A percentile compares a stretch with the other conserved stretches of the same genome.
phyloP scores from a whole-genome alignment of 2,329 filamentous ascomycete species.

The Alternaria infectoria region DNA sequence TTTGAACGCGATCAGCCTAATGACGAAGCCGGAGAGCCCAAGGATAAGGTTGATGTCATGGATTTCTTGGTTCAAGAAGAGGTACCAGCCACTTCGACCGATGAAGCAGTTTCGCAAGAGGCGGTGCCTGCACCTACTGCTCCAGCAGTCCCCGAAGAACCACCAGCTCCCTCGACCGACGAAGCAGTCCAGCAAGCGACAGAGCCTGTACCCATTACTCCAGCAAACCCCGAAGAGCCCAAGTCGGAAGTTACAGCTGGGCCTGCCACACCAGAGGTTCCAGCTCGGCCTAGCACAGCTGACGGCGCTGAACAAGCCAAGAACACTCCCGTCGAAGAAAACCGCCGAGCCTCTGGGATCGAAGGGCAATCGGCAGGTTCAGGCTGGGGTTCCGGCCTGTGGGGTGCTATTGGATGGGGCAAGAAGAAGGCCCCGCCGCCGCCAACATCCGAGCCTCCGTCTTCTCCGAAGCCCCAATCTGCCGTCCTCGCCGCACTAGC shows the following conservation, averaged over 20 bases:
- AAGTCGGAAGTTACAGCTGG: background rate
- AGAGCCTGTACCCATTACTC: background rate
- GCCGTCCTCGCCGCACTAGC: slow-evolving; percentile 14
- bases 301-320: slow-evolving; percentile 3
- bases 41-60: slow-evolving; percentile 16
- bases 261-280: background rate
- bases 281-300: slow-evolving; percentile 5
- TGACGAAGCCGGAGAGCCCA: slow-evolving; percentile 2
- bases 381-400: slow-evolving; percentile 34
- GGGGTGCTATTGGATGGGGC: slow-evolving; percentile 43
- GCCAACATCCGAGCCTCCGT: slow-evolving; percentile 12
- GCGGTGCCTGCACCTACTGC: background rate
- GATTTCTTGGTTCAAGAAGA: slow-evolving; percentile 20
- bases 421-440: slow-evolving; percentile 31
- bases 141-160: background rate
- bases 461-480: slow-evolving; percentile 12
- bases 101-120: background rate
- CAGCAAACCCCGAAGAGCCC: background rate
- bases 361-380: slow-evolving; percentile 18
- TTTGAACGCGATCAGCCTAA: slow-evolving; percentile 19
- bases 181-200: background rate
- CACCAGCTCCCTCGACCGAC: background rate
- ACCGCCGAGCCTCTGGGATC: slow-evolving; percentile 4
- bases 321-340: slow-evolving; percentile 1
- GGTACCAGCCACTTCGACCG: background rate